A percentile compares a stretch with the other conserved stretches of the same genome.
These are phyloP conservation scores for Fraxinus nigra DNA, from an alignment of 305 asterid species.

Conservation along the genomic window DNA sequence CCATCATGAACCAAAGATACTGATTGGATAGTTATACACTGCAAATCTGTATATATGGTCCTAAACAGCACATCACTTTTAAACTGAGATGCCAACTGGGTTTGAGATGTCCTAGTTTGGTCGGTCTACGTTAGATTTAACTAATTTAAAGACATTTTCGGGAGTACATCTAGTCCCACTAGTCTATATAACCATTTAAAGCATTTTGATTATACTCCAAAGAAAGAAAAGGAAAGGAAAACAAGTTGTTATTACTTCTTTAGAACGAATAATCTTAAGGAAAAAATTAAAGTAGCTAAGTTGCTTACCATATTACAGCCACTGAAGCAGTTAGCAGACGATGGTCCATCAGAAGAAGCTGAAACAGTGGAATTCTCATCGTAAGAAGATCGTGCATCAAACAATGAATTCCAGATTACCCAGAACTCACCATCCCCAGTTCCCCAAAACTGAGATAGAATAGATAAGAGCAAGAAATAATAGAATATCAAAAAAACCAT, in stretches of 20 bases:
- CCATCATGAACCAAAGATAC: not conserved
- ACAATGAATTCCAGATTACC: constrained; percentile 20
- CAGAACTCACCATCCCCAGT: constrained; percentile 12
- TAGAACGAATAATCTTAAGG: constrained; percentile 2
- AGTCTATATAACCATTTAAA: not conserved
- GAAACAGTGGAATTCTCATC: constrained; percentile 33
- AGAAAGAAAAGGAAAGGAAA: not conserved
- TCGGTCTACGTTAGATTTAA: not conserved
- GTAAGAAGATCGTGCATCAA: constrained; percentile 21
- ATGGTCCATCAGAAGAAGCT: constrained; percentile 52
- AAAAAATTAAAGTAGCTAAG: constrained; percentile 5
- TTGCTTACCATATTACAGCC: constrained; percentile 54
- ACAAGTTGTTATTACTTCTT: not conserved
- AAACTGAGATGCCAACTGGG: not conserved
- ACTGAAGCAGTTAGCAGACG: constrained; percentile 38
- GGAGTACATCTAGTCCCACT: not conserved
- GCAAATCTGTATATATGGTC: not conserved
- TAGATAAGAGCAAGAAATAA: constrained; percentile 17
- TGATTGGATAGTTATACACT: not conserved
- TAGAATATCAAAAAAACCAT: constrained; percentile 20
- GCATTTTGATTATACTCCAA: not conserved
- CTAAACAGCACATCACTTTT: not conserved
- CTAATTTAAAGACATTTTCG: not conserved
- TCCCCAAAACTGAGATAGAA: not conserved
- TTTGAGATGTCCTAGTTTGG: not conserved